Evolutionary conservation across 306 rosid species (phyloP), one percentile per base, ranked within the genome.

Genomic region (Lathyrus sativus): DNA sequence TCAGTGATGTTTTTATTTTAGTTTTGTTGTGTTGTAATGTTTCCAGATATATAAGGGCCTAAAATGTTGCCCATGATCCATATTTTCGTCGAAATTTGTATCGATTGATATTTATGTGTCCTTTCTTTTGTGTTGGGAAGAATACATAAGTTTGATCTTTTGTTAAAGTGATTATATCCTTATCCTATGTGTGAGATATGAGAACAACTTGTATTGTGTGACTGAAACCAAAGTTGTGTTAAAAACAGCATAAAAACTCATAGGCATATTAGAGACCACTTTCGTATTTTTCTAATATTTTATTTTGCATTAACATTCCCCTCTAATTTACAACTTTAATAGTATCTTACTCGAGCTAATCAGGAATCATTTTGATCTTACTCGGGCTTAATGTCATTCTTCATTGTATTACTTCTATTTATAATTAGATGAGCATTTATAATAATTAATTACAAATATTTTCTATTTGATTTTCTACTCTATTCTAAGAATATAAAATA

Each of bases 31-130:
- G 7, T 33, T 62, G 45, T 75, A 8, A 19, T 62, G 54, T 51
- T n/a, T 68, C 33, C 55, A 49, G 42, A 68, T 56, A 37, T 77
- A 78, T 78, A 85, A 83, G 86, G 83, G 86, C 80, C 48, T 59
- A 51, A 50, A 73, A 59, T 66, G 43, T 73, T 77, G 84, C 81
- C 84, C 84, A 45, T 50, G 35, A 62, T 63, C 39, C 18, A 56
- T 11, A 49, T 66, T 55, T 33, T 78, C 71, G 8, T 67, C 53
- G 42, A 28, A 70, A n/a, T 38, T 51, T 35, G 11, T 22, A 28
- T 35, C 14, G 55, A 67, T 41, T 29, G 50, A 73, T 56, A 13
- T 33, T 70, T 29, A 56, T 4, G 42, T 62, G 24, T 71, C 3
- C 31, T 19, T 62, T 62, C 4, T 60, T 19, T 19, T 15, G 45